phyloP scores from a whole-genome alignment of 345 rosid genomes.

The Aethionema arabicum region DNA sequence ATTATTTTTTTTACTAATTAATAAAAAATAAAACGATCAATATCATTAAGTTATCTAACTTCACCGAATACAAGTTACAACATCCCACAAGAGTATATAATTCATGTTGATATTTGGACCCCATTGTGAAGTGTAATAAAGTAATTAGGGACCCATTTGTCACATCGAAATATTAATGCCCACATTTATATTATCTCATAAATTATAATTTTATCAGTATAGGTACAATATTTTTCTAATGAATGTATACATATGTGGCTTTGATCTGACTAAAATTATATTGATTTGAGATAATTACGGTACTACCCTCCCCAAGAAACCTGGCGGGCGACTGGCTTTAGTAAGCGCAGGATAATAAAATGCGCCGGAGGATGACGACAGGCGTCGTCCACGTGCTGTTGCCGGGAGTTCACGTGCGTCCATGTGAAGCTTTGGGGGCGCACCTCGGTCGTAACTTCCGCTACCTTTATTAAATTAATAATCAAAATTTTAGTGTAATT shows the following conservation, averaged over 20 bases:
- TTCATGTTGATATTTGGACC: too few species aligned
- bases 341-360: slow-evolving; percentile 22
- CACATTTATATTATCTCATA: not conserved
- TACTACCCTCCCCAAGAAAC: not conserved
- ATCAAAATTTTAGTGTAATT: slow-evolving; percentile 33
- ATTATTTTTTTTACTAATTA: too few species aligned
- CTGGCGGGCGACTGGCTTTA: too few species aligned
- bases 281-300: not conserved
- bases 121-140: too few species aligned
- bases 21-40: too few species aligned
- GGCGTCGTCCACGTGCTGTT: slow-evolving; percentile 54
- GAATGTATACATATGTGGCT: not conserved
- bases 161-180: not conserved
- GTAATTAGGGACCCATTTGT: not conserved
- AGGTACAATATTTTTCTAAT: too few species aligned
- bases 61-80: too few species aligned
- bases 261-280: not conserved
- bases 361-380: slow-evolving; percentile 37
- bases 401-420: slow-evolving; percentile 51
- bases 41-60: too few species aligned
- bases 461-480: slow-evolving; percentile 35
- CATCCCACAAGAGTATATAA: too few species aligned
- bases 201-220: too few species aligned
- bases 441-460: slow-evolving; percentile 31
- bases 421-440: slow-evolving; percentile 48